Percentiles rank a stretch among this genome's conserved stretches.
phyloP scores from a whole-genome alignment of 192 early-diverging fungal genomes.

The Coemansia aciculifera region DNA sequence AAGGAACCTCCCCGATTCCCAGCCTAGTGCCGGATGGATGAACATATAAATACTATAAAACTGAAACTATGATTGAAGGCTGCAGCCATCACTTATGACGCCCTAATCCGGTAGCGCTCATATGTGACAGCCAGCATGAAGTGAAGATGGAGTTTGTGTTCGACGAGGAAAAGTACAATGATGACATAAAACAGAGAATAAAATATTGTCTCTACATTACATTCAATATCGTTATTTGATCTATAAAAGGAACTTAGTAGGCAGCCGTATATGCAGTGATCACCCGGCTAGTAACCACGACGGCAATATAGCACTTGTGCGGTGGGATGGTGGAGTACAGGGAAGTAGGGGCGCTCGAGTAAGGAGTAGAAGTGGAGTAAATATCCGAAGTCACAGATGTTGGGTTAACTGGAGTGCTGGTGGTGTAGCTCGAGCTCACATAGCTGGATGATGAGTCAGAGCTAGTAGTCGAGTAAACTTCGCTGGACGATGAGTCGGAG shows the following conservation, averaged over 20 bases:
- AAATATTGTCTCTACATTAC: neutral
- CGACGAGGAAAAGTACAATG: constrained; percentile 61
- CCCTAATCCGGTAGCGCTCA: too few relatives aligned
- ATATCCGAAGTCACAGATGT: neutral
- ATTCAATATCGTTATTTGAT: neutral
- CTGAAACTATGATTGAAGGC: too few relatives aligned
- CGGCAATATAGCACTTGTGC: neutral
- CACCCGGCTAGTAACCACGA: neutral
- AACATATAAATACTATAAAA: too few relatives aligned
- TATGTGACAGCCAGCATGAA: constrained; percentile 66
- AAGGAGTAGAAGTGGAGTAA: neutral
- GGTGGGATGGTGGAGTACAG: neutral
- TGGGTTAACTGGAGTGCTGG: neutral
- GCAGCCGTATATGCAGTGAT: neutral
- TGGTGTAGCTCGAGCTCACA: neutral
- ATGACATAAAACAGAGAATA: constrained; percentile 26
- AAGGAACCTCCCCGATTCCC: too few relatives aligned
- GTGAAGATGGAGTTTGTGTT: constrained; percentile 70
- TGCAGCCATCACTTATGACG: too few relatives aligned
- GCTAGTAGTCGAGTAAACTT: neutral
- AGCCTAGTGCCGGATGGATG: too few relatives aligned
- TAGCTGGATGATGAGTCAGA: neutral
- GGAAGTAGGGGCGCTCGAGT: neutral
- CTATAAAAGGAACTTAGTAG: neutral
- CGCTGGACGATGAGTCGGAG: neutral